Conservation (phyloP, 2,329 filamentous ascomycete species). For the Beauveria australis region DNA sequence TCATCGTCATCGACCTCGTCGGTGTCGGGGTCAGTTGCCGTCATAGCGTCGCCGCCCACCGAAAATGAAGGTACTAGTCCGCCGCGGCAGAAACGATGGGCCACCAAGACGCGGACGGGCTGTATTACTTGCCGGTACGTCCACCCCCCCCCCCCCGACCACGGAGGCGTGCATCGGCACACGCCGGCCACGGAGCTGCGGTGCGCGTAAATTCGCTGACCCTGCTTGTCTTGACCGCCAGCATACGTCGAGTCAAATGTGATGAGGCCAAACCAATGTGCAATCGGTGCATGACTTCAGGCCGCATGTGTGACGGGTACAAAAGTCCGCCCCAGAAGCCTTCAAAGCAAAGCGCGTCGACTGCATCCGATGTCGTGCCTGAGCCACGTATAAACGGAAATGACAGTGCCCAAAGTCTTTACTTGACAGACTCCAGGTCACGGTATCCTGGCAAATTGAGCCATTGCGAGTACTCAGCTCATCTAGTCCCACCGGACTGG, state of each 20-base stretch:
- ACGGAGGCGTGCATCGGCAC: neutral
- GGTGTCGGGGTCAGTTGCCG: neutral
- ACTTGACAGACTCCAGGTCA: neutral
- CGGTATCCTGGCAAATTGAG: neutral
- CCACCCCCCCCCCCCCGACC: neutral
- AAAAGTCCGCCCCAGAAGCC: neutral
- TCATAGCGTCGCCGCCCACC: neutral
- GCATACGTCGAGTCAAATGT: constrained; percentile 7
- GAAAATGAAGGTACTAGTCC: constrained; percentile 1
- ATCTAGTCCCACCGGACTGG: neutral
- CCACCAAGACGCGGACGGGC: constrained; percentile 8
- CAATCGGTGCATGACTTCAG: constrained; percentile 6
- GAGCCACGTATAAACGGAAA: neutral
- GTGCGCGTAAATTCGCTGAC: neutral
- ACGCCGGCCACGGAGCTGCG: neutral
- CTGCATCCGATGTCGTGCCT: neutral
- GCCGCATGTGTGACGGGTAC: constrained; percentile 7
- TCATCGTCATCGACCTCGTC: neutral
- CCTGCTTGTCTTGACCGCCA: neutral
- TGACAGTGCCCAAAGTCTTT: neutral
- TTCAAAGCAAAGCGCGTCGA: neutral
- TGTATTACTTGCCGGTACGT: constrained; percentile 7
- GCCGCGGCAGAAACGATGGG: constrained; percentile 7
- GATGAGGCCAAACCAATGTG: constrained; percentile 6
- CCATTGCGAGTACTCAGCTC: neutral